Conservation (phyloP, 1,284 basidiomycete species). For the Cystobasidium sp. region DNA sequence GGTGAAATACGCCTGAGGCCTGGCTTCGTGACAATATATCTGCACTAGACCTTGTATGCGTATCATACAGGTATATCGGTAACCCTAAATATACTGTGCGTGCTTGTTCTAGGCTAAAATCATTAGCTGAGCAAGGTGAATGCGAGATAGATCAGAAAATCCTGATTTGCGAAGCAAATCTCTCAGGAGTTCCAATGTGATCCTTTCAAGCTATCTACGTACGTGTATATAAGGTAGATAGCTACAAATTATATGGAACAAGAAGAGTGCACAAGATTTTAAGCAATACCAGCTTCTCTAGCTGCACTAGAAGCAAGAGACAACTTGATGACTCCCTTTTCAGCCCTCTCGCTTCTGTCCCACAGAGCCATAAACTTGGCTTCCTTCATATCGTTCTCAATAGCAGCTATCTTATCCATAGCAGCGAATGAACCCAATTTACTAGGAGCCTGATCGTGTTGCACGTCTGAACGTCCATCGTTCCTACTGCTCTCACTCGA, state of each 20-base stretch:
- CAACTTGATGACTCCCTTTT: constrained; percentile 33
- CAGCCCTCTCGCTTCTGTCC: constrained; percentile 27
- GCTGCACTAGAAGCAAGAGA: constrained; percentile 36
- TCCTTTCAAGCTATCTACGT: neutral
- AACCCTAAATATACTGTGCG: no score
- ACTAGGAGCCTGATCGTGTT: neutral
- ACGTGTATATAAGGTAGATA: neutral
- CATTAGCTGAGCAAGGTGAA: no score
- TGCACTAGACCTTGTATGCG: no score
- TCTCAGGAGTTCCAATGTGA: no score
- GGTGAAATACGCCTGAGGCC: no score
- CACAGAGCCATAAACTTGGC: constrained; percentile 35
- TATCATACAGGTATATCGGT: no score
- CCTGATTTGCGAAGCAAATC: no score
- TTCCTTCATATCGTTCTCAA: constrained; percentile 31
- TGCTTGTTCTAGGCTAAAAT: no score
- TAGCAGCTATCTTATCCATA: constrained; percentile 20
- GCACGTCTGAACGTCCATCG: neutral
- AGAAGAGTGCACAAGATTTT: neutral
- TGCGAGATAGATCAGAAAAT: no score
- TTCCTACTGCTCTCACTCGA: neutral
- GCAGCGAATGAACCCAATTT: constrained; percentile 22
- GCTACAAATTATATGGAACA: neutral
- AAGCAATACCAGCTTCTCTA: constrained; percentile 28
- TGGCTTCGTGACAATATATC: no score